Conservation (phyloP, 2,329 filamentous ascomycete species). For the Trichophaea hybrida region DNA sequence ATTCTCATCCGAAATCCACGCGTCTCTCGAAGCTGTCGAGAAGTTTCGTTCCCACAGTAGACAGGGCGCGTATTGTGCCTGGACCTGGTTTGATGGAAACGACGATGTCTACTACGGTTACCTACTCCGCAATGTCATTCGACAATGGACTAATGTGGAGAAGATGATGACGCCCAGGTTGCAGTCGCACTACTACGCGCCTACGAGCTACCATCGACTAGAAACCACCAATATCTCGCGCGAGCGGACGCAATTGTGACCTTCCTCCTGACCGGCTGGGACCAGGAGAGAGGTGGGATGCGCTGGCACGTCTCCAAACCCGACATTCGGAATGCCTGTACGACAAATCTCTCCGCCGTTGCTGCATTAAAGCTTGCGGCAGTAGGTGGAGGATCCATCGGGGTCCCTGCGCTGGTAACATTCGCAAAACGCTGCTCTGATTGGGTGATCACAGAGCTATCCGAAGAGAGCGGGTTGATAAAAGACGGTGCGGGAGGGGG, state of each 20-base stretch:
- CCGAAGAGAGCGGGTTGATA: constrained; percentile 18
- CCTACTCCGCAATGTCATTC: neutral
- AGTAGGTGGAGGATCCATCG: neutral
- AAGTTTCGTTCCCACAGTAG: constrained; percentile 11
- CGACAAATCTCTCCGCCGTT: constrained; percentile 20
- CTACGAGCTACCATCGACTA: constrained; percentile 9
- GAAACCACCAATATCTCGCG: constrained; percentile 13
- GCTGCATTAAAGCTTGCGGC: constrained; percentile 12
- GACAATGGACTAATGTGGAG: constrained; percentile 2
- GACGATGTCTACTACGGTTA: constrained; percentile 22
- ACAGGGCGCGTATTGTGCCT: constrained; percentile 20
- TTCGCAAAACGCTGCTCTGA: neutral
- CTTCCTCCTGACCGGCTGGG: constrained; percentile 20
- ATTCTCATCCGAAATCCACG: constrained; percentile 12
- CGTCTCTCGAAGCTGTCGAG: constrained; percentile 14
- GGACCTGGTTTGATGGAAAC: constrained; percentile 16
- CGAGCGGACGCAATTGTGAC: constrained; percentile 12
- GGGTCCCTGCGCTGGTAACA: neutral
- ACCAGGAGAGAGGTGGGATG: constrained; percentile 17
- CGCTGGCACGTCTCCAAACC: constrained; percentile 19
- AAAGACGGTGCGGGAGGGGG: constrained; percentile 18
- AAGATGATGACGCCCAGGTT: constrained; percentile 25
- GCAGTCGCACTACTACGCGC: constrained; percentile 20
- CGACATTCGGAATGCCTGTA: constrained; percentile 17
- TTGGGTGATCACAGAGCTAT: neutral